phyloP scores from a whole-genome alignment of 1,284 basidiomycete genomes.

The Cutaneotrichosporon sp. region DNA sequence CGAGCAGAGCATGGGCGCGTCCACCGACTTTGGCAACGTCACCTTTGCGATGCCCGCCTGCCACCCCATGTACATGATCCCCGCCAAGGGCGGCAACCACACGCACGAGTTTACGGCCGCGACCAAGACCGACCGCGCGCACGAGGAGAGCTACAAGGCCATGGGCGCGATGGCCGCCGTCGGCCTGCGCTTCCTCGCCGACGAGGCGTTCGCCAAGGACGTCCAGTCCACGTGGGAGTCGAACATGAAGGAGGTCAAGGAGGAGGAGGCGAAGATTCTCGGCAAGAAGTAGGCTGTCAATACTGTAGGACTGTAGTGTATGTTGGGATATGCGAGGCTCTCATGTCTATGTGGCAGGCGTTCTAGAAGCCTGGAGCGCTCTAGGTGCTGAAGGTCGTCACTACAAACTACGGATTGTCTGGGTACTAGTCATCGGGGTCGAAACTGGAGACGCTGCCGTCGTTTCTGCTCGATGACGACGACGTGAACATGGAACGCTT shows the following conservation, averaged over 20 bases:
- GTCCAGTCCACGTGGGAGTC: conserved; percentile 31
- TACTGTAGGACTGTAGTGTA: no score
- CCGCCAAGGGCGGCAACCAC: conserved; percentile 29
- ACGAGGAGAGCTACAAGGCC: conserved; percentile 40
- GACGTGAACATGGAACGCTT: no score
- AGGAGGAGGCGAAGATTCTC: conserved; percentile 2
- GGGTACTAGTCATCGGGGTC: no score
- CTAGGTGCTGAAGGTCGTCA: no score
- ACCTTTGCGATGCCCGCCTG: conserved; percentile 23
- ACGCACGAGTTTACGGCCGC: conserved; percentile 30
- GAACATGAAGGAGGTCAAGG: conserved; percentile 21
- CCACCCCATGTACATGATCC: conserved; percentile 28
- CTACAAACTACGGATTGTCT: no score
- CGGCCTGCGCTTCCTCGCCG: conserved; percentile 44
- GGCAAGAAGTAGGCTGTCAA: not conserved
- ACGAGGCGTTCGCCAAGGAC: conserved; percentile 40
- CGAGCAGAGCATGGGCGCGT: conserved; percentile 4
- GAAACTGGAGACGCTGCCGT: no score
- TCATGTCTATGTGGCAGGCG: no score
- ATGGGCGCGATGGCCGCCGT: conserved; percentile 45
- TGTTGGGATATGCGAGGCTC: no score
- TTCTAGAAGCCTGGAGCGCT: no score
- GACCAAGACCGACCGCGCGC: conserved; percentile 24
- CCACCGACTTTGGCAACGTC: conserved; percentile 25
- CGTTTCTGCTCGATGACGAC: no score